Evolutionary conservation across 2,329 filamentous ascomycete species (phyloP), one percentile per base, ranked within the genome.

Genomic region (Colletotrichum ledebouriae): DNA sequence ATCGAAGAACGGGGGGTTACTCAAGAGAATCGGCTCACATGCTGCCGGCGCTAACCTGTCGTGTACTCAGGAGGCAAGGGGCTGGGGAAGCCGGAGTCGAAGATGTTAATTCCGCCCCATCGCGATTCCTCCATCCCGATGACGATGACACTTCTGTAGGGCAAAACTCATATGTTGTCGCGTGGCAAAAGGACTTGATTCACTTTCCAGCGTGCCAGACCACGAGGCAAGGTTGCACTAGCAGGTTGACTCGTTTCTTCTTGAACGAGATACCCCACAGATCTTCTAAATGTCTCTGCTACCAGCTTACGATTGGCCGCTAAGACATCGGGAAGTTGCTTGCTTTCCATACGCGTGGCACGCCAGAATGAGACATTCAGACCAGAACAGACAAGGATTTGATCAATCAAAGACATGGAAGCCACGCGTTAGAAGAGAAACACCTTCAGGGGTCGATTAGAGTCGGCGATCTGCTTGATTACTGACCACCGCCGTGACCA

Each of bases 171-270:
- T 41, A 39, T 41, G 41, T 64, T 47, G 52, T 59, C 65, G 65
- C 65, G 65, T 68, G 65, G 65, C 65, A 52, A 64, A 65, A 57
- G 47, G 55, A 41, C 44, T 20, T 65, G 60, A 50, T 47, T 56
- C 61, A 68, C 53, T 25, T 59, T 41, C 29, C 65, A 65, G 65
- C 53, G 47, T 65, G 61, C 65, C 65, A 68, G 55, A 65, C 65
- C 65, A 68, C 65, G 65, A 68, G 65, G 65, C 34, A 25, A 59
- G 34, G 61, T 68, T 13, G 47, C 55, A 68, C 65, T 20, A 33
- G 39, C 55, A 59, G 39, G 34, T 50, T 25, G 25, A n/a, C 22
- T 55, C 52, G 37, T 58, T 55, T 59, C 53, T 68, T 68, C 37
- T 42, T 55, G 46, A 58, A 55, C 39, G 15, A 64, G 64, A 62